A percentile compares a stretch with the other conserved stretches of the same genome.
Evolutionary conservation across 2,329 filamentous ascomycete species (phyloP).

Genomic region (Bretziella fagacearum): DNA sequence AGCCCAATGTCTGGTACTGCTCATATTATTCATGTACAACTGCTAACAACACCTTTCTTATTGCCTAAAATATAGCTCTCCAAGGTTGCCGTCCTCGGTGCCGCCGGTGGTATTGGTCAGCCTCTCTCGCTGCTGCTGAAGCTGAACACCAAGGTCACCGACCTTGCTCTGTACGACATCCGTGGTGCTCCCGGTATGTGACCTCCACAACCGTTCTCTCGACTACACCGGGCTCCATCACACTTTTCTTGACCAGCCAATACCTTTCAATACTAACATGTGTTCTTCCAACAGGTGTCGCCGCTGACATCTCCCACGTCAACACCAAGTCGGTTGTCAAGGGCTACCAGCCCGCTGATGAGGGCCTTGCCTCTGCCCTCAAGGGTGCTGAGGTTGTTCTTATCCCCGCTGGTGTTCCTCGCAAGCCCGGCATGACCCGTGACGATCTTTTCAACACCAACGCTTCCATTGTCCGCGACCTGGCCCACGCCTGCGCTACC

Average conservation of each 20-base stretch:
- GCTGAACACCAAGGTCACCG: slow-evolving; percentile 86
- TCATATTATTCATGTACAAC: neutral
- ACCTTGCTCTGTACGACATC: slow-evolving; percentile 97
- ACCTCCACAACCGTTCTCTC: neutral
- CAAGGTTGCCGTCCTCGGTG: slow-evolving; percentile 95
- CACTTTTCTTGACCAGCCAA: neutral
- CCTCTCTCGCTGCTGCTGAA: slow-evolving; percentile 95
- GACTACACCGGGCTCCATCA: neutral
- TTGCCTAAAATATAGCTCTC: slow-evolving; percentile 51
- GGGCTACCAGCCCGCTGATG: slow-evolving; percentile 65
- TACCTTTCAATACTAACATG: neutral
- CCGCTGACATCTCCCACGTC: slow-evolving; percentile 95
- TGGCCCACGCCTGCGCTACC: slow-evolving; percentile 86
- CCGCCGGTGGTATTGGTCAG: slow-evolving; percentile 94
- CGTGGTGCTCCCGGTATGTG: slow-evolving; percentile 73
- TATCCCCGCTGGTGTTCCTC: slow-evolving; percentile 94
- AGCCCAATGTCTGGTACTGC: too few relatives aligned
- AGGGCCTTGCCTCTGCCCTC: slow-evolving; percentile 62
- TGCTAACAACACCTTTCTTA: slow-evolving; percentile 7
- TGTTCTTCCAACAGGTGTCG: slow-evolving; percentile 53
- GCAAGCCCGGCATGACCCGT: slow-evolving; percentile 99
- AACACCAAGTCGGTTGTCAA: slow-evolving; percentile 95
- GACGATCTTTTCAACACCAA: slow-evolving; percentile 99
- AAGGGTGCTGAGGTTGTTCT: slow-evolving; percentile 85
- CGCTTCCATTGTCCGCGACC: slow-evolving; percentile 95